Percentiles rank a stretch among this genome's conserved stretches.
Conservation (phyloP, 1,284 basidiomycete genomes). For the Sphagnurus paluster region DNA sequence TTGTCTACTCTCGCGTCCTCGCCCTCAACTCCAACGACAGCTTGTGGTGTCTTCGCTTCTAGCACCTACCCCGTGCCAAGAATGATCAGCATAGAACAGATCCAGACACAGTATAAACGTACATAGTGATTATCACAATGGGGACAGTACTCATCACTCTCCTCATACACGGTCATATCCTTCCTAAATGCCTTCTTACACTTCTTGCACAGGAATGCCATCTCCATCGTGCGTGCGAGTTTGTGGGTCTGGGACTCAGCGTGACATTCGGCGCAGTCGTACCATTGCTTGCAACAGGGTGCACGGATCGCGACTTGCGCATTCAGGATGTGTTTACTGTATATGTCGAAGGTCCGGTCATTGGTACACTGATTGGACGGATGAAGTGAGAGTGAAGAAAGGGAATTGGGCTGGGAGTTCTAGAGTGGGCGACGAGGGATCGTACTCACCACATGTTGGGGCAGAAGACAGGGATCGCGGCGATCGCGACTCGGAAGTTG, state of each 20-base stretch:
- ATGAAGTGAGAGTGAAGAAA: conserved; percentile 11
- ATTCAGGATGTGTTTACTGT: conserved; percentile 90
- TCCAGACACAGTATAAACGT: conserved; percentile 30
- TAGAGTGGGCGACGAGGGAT: neutral
- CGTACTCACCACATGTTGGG: conserved; percentile 15
- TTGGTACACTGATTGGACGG: conserved; percentile 19
- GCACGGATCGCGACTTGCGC: conserved; percentile 92
- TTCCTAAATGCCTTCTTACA: conserved; percentile 98
- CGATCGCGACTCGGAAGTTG: conserved; percentile 10
- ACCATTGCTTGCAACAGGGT: conserved; percentile 95
- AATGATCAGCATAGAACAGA: neutral
- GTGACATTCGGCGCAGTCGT: conserved; percentile 94
- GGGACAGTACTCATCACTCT: conserved; percentile 97
- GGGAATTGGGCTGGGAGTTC: neutral
- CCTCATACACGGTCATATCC: conserved; percentile 89
- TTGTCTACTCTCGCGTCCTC: conserved; percentile 89
- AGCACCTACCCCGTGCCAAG: conserved; percentile 65
- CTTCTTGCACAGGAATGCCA: conserved; percentile 96
- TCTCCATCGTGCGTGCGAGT: conserved; percentile 81
- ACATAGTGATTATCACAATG: conserved; percentile 99
- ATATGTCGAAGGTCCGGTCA: conserved; percentile 19
- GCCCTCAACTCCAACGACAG: conserved; percentile 84
- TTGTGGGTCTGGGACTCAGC: conserved; percentile 79
- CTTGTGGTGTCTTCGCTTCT: conserved; percentile 90
- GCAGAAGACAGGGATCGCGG: neutral